Conservation (phyloP, 139 green algal species). For the Chlamydomonas sp. region DNA sequence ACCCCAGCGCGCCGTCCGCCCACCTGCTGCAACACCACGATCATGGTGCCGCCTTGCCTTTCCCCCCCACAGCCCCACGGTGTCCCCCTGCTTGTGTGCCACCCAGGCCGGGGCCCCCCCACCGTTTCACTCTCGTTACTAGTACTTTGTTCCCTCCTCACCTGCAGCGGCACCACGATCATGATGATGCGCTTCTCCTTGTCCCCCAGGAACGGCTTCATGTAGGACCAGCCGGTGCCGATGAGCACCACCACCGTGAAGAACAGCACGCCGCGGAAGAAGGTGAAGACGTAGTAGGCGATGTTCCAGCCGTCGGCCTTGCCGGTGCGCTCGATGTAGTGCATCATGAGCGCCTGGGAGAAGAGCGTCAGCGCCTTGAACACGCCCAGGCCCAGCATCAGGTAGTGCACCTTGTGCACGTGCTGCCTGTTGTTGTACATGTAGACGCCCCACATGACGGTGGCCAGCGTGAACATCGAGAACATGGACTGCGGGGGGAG, state of each 20-base stretch:
- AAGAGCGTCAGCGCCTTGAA: constrained; percentile 93
- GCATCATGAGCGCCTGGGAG: constrained; percentile 81
- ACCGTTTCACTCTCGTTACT: no score
- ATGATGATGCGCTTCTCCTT: constrained; percentile 91
- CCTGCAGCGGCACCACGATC: constrained; percentile 95
- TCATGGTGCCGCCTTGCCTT: constrained; percentile 91
- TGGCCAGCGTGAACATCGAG: constrained; percentile 71
- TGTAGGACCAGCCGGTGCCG: constrained; percentile 93
- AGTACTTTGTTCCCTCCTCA: constrained; percentile 1
- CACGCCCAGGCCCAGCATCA: constrained; percentile 91
- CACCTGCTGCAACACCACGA: constrained; percentile 89
- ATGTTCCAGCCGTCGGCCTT: constrained; percentile 94
- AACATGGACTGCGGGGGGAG: constrained; percentile 81
- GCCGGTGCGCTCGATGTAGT: constrained; percentile 82
- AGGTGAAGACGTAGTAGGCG: constrained; percentile 97
- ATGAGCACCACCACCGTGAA: constrained; percentile 96
- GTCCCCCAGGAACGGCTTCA: constrained; percentile 94
- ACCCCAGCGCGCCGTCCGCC: no score
- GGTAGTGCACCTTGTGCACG: constrained; percentile 88
- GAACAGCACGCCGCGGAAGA: constrained; percentile 90
- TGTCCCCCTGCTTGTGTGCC: no score
- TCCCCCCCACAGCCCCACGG: constrained; percentile 69
- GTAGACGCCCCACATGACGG: constrained; percentile 68
- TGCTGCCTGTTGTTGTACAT: constrained; percentile 59
- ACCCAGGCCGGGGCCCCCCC: no score